Evolutionary conservation across 139 green algal genomes (phyloP).

Genomic region (Haematococcus lacustris): DNA sequence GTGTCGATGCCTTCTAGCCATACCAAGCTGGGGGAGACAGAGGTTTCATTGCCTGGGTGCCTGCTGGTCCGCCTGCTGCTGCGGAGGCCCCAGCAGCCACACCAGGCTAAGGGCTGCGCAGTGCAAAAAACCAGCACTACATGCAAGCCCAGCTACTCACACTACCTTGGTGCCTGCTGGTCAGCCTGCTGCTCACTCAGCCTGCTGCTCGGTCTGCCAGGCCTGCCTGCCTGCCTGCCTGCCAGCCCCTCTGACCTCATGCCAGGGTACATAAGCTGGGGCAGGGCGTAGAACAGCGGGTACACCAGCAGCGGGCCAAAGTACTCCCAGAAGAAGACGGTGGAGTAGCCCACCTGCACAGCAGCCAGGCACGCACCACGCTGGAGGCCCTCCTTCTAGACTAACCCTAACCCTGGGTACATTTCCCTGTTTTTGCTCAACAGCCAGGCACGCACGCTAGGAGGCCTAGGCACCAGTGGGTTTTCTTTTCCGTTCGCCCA

Average conservation of each 20-base stretch:
- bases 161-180: too few relatives aligned
- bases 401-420: neutral
- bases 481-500: neutral
- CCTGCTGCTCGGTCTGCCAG: neutral
- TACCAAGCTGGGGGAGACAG: too few relatives aligned
- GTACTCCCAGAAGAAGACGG: slow-evolving; percentile 98
- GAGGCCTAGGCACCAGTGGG: too few relatives aligned
- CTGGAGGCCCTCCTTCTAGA: neutral
- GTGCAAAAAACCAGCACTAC: too few relatives aligned
- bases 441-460: neutral
- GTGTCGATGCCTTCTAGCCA: too few relatives aligned
- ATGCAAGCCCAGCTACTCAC: too few relatives aligned
- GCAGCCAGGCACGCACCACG: neutral
- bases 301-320: slow-evolving; percentile 91
- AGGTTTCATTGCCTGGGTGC: too few relatives aligned
- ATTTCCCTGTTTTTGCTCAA: neutral
- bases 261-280: slow-evolving; percentile 57
- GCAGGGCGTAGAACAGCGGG: slow-evolving; percentile 86
- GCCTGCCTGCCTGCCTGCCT: too few relatives aligned
- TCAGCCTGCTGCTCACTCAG: too few relatives aligned
- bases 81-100: too few relatives aligned
- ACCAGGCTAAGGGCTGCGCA: too few relatives aligned
- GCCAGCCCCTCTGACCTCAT: slow-evolving; percentile 39
- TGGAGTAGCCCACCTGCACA: slow-evolving; percentile 83
- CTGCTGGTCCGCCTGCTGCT: too few relatives aligned